These are phyloP conservation scores for Brassica juncea DNA, from an alignment of 345 rosid genomes.

Conservation along the genomic window DNA sequence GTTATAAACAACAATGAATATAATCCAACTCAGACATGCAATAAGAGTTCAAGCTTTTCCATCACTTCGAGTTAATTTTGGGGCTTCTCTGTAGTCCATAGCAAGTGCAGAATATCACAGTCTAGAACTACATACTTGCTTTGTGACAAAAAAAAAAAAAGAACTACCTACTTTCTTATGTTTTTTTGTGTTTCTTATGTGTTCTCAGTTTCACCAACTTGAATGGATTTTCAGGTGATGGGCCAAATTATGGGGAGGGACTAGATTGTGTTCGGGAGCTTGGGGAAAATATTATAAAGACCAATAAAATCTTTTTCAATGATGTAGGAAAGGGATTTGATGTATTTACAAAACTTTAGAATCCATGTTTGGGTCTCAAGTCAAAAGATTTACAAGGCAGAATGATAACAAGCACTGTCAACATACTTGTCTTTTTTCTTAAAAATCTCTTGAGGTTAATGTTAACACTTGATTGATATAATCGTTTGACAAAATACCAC, in stretches of 20 bases:
- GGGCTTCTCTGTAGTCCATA: too few relatives aligned
- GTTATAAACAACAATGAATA: too few relatives aligned
- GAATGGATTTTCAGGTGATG: neutral
- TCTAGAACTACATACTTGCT: too few relatives aligned
- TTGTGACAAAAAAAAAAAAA: too few relatives aligned
- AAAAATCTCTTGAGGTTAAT: neutral
- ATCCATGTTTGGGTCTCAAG: neutral
- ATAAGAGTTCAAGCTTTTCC: too few relatives aligned
- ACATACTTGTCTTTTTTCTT: neutral
- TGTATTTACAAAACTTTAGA: neutral
- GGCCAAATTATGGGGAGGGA: too few relatives aligned
- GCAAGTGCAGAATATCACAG: too few relatives aligned
- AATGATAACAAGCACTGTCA: neutral
- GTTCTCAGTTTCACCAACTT: conserved; percentile 3
- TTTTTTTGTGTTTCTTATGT: neutral
- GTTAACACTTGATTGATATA: neutral
- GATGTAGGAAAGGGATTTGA: neutral
- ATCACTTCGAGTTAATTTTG: too few relatives aligned
- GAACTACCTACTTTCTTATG: neutral
- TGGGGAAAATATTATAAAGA: neutral
- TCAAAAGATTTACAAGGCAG: neutral
- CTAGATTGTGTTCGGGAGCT: neutral
- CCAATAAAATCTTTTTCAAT: neutral
- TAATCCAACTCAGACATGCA: too few relatives aligned
- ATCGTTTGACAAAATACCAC: neutral